phyloP scores from a whole-genome alignment of 352 stramenopile species.

The Phytophthora constricta region DNA sequence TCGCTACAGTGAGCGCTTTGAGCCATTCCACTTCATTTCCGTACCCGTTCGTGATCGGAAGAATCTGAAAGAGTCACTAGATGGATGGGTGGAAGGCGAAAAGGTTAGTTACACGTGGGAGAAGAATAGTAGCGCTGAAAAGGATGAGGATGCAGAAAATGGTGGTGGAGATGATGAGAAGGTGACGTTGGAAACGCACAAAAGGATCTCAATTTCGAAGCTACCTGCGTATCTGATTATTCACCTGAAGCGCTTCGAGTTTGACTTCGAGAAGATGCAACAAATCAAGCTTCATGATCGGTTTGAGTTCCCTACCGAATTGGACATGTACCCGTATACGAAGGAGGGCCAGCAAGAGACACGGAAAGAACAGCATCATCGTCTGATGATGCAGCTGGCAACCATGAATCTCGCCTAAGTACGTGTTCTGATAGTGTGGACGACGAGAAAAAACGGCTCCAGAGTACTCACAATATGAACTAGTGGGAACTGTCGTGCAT shows the following conservation, averaged over 20 bases:
- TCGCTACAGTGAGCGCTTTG: slow-evolving; percentile 87
- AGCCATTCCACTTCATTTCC: slow-evolving; percentile 93
- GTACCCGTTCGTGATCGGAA: slow-evolving; percentile 89
- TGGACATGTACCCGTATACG: slow-evolving; percentile 92
- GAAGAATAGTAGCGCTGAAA: slow-evolving; percentile 33
- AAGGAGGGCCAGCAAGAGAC: slow-evolving; percentile 86
- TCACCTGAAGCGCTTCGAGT: slow-evolving; percentile 96
- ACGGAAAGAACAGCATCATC: slow-evolving; percentile 39
- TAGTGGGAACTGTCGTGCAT: slow-evolving; percentile 89
- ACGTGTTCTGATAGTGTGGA: slow-evolving; percentile 29
- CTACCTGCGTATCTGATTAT: slow-evolving; percentile 92
- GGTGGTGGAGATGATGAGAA: slow-evolving; percentile 55
- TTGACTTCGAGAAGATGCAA: slow-evolving; percentile 95
- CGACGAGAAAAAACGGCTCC: slow-evolving; percentile 48
- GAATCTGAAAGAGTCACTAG: slow-evolving; percentile 86
- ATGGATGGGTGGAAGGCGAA: slow-evolving; percentile 90
- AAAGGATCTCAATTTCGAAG: slow-evolving; percentile 90
- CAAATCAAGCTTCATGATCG: slow-evolving; percentile 94
- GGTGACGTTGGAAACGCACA: slow-evolving; percentile 89
- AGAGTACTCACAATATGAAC: slow-evolving; percentile 88
- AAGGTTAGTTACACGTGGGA: slow-evolving; percentile 93
- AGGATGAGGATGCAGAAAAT: slow-evolving; percentile 26
- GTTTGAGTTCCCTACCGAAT: slow-evolving; percentile 92
- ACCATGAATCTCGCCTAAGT: slow-evolving; percentile 37
- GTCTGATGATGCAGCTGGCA: slow-evolving; percentile 19